Evolutionary conservation across 2,329 filamentous ascomycete species (phyloP), one percentile per base, ranked within the genome.

Genomic region (Metarhizium album): DNA sequence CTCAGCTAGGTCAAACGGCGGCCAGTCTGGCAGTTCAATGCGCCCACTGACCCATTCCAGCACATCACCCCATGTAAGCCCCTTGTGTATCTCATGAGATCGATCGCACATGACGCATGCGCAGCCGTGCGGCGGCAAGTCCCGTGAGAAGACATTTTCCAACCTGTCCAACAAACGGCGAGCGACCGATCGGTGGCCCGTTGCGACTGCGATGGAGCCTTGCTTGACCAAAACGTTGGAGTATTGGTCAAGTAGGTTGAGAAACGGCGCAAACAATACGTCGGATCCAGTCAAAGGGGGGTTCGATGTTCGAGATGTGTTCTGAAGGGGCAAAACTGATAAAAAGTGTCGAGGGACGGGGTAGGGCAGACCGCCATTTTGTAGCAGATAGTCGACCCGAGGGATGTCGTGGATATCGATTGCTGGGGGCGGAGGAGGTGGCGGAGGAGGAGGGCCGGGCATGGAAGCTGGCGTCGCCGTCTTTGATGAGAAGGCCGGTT

Each of bases 61-160:
- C 13, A 97, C 90, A 64, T 97, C 91, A 9, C 93, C 91, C 91
- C 91, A 98, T 55, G 88, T 93, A 29, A 96, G 75, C 2, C 90
- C 90, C 50, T 75, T 78, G 55, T 82, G 79, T 16, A 84, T 78
- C 37, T 83, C 76, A 37, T 79, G 70, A 3, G 70, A 70, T 13
- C 69, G 73, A 45, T 84, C 80, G 62, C 91, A 97, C 74, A 96
- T 87, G 51, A 93, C 74, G 65, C 91, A 97, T 42, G 75, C 72
- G 64, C 91, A 97, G n/a, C 84, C 82, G 60, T 95, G 83, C 0
- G 83, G 83, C 0, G 90, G 90, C 35, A 98, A 83, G 62, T 97
- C 91, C 53, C 93, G 79, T 2, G 90, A 90, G 67, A 98, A 97
- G 8, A 98, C 90, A 51, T 91, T 88, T 64, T 96, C 91, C 3